A percentile compares a stretch with the other conserved stretches of the same genome.
These are phyloP conservation scores for Eudorina sp. DNA, from an alignment of 139 green algal species.

Conservation along the genomic window DNA sequence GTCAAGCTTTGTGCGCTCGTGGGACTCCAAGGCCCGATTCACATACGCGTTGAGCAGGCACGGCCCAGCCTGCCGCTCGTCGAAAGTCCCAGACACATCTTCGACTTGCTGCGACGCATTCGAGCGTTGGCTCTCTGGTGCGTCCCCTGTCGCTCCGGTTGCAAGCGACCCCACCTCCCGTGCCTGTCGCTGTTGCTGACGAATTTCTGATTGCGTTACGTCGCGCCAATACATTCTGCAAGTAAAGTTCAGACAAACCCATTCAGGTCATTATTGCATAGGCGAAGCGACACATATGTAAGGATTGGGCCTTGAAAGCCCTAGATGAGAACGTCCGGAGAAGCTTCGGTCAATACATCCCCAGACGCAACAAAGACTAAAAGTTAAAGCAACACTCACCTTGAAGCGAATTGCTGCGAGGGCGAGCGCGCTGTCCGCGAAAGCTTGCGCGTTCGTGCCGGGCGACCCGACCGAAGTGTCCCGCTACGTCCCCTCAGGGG, in stretches of 20 bases:
- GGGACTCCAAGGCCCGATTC: not conserved
- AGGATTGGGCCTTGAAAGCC: not conserved
- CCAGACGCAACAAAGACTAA: too few species aligned
- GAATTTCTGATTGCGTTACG: constrained; percentile 9
- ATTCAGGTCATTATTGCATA: not conserved
- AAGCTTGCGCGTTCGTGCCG: not conserved
- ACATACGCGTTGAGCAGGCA: constrained; percentile 16
- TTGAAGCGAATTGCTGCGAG: constrained; percentile 11
- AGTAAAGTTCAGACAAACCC: not conserved
- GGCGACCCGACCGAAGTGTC: not conserved
- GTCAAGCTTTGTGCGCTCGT: not conserved
- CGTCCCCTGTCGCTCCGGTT: not conserved
- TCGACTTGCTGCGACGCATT: not conserved
- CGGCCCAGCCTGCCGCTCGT: not conserved
- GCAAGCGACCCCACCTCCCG: not conserved
- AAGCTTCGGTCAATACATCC: too few species aligned
- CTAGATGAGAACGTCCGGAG: not conserved
- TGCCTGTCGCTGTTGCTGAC: not conserved
- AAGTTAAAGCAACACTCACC: not conserved
- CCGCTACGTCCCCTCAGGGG: not conserved
- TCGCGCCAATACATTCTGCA: constrained; percentile 33
- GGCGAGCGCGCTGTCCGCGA: not conserved
- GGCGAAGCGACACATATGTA: not conserved
- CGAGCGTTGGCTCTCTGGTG: not conserved
- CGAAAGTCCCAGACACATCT: not conserved